A percentile compares a stretch with the other conserved stretches of the same genome.
Conservation (phyloP, 352 stramenopile species). For the Albugo laibachii region DNA sequence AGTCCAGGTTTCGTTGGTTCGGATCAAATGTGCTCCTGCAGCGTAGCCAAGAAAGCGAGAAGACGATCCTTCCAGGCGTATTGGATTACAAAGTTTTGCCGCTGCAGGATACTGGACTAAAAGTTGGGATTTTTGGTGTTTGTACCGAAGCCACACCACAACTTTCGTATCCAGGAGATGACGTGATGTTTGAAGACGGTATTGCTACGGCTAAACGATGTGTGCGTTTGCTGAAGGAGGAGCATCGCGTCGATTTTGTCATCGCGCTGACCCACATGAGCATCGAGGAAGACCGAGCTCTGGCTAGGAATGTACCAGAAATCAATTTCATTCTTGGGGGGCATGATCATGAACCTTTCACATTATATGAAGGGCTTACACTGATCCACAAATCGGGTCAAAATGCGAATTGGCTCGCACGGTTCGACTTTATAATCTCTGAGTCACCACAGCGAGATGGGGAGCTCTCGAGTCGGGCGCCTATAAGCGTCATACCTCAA, state of each 20-base stretch:
- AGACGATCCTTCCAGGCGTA: constrained; percentile 15
- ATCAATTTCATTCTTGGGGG: constrained; percentile 79
- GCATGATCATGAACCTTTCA: constrained; percentile 84
- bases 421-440: constrained; percentile 49
- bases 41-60: constrained; percentile 13
- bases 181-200: constrained; percentile 28
- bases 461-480: constrained; percentile 14
- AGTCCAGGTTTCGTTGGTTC: constrained; percentile 52
- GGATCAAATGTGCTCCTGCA: constrained; percentile 29
- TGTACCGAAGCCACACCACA: constrained; percentile 42
- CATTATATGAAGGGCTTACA: constrained; percentile 53
- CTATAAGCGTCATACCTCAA: constrained; percentile 27
- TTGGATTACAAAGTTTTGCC: constrained; percentile 29
- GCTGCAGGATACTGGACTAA: constrained; percentile 21
- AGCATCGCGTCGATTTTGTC: constrained; percentile 58
- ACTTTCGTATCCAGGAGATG: constrained; percentile 13
- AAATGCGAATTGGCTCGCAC: constrained; percentile 72
- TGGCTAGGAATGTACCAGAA: constrained; percentile 35
- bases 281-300: constrained; percentile 45
- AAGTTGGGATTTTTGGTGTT: constrained; percentile 49
- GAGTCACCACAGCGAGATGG: constrained; percentile 8
- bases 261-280: constrained; percentile 70
- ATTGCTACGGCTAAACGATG: constrained; percentile 24
- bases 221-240: constrained; percentile 28
- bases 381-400: constrained; percentile 83